Base-by-base conservation (phyloP, 371 early-diverging fungal genomes). In the Zychaea mexicana region DNA sequence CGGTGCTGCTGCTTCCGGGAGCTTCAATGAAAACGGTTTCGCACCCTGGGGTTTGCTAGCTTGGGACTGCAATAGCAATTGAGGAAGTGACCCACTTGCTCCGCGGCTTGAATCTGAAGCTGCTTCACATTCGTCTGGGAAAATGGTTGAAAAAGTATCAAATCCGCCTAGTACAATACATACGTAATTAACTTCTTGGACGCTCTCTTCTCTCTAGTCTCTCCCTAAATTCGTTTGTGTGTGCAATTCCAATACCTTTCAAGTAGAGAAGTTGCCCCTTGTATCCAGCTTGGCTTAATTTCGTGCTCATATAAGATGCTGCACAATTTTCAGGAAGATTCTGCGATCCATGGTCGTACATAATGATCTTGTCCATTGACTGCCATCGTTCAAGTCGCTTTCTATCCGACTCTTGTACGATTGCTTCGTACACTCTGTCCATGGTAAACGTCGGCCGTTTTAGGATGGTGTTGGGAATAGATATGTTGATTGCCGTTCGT, bases 381-480 rank as follows among this genome's bases (percentile, higher is more conserved):
- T 68, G 58, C 88, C 88, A 88, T 12, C 67, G 57, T 21, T 72
- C 65, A 46, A 85, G 70, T 15, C 64, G 45, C 12, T 74, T 61
- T 3, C 77, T 64, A 36, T 86, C 79, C 7, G 58, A 58, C 9
- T 85, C 84, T 13, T 73, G 69, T 6, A 81, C 85, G 46, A 88
- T 70, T 13, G 74, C 83, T 42, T 85, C 86, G 17, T 67, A 74
- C 13, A 89, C 70, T 68, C 85, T 86, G n/a, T 76, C 81, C 8
- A 85, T 65, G 0, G 84, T 80, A 56, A 83, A 89, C 21, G 83
- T 79, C n/a, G 83, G 77, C 54, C 89, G 57, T 58, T 81, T 83
- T 30, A 89, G 70, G 1, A 89, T 77, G 24, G 87, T 86, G 59
- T 70, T 83, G 52, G 89, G 86, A 26, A 87, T 71, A 62, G 79